A percentile compares a stretch with the other conserved stretches of the same genome.
Conservation (phyloP, 2,329 filamentous ascomycete genomes). For the Sporothrix variecibatus region DNA sequence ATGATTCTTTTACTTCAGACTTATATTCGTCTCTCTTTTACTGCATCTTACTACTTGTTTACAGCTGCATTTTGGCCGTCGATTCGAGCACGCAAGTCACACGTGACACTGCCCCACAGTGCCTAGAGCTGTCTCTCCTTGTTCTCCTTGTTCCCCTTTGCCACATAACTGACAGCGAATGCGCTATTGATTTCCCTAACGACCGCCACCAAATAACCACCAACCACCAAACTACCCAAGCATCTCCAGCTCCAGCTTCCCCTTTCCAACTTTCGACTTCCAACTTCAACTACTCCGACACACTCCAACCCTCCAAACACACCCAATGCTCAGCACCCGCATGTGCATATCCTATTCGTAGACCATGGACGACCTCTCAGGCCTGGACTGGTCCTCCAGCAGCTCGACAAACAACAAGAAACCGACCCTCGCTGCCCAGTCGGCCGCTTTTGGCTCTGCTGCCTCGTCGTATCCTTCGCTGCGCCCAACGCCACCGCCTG, state of each 20-base stretch:
- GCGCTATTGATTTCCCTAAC: not conserved
- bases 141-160: not conserved
- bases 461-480: slow-evolving; percentile 51
- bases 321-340: slow-evolving; percentile 3
- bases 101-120: slow-evolving; percentile 16
- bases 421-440: slow-evolving; percentile 40
- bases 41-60: not conserved
- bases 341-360: not conserved
- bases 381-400: slow-evolving; percentile 59
- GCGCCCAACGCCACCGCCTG: slow-evolving; percentile 55
- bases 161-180: not conserved
- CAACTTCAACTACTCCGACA: not conserved
- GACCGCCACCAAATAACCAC: not conserved
- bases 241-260: not conserved
- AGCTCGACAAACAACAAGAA: slow-evolving; percentile 37
- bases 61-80: not conserved
- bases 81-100: not conserved
- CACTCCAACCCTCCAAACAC: not conserved
- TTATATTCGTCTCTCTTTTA: not conserved
- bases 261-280: not conserved
- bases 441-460: slow-evolving; percentile 46
- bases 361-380: slow-evolving; percentile 63
- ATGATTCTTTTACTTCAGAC: not conserved
- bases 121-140: not conserved
- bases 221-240: not conserved